These are phyloP conservation scores for Emergomyces pasteurianus DNA, from an alignment of 2,329 filamentous ascomycete species.

Conservation along the genomic window DNA sequence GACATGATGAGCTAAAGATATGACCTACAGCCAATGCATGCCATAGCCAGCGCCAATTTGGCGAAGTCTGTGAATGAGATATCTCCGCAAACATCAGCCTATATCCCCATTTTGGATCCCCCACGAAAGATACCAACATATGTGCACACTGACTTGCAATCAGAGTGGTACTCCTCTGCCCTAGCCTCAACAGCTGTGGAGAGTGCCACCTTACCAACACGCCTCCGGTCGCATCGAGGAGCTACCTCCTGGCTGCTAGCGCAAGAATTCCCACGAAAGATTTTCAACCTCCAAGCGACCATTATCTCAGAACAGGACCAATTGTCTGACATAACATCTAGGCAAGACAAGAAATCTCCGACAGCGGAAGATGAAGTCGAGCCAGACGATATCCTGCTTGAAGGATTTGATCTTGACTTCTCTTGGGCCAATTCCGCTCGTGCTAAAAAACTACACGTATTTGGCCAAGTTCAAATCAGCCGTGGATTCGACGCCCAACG, in stretches of 20 bases:
- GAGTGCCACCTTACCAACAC: conserved; percentile 62
- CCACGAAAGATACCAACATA: conserved; percentile 45
- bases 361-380: not conserved
- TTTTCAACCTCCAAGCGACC: conserved; percentile 63
- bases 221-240: conserved; percentile 33
- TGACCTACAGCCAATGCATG: conserved; percentile 39
- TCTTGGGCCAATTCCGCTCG: conserved; percentile 19
- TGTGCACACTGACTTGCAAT: conserved; percentile 49
- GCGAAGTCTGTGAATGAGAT: conserved; percentile 60
- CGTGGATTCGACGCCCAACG: conserved; percentile 15
- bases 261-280: conserved; percentile 58
- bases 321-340: conserved; percentile 16
- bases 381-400: conserved; percentile 8
- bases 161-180: conserved; percentile 69
- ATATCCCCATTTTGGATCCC: conserved; percentile 61
- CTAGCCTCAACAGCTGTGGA: conserved; percentile 67
- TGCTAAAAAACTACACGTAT: conserved; percentile 19
- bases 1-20: conserved; percentile 1
- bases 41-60: conserved; percentile 58
- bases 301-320: conserved; percentile 29
- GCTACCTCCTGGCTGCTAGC: conserved; percentile 40
- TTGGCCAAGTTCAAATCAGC: conserved; percentile 24
- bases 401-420: conserved; percentile 31
- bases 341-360: not conserved
- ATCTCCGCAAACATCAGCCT: conserved; percentile 59